These are phyloP conservation scores for Lentinula raphanica DNA, from an alignment of 768 basidiomycete species.

Conservation along the genomic window DNA sequence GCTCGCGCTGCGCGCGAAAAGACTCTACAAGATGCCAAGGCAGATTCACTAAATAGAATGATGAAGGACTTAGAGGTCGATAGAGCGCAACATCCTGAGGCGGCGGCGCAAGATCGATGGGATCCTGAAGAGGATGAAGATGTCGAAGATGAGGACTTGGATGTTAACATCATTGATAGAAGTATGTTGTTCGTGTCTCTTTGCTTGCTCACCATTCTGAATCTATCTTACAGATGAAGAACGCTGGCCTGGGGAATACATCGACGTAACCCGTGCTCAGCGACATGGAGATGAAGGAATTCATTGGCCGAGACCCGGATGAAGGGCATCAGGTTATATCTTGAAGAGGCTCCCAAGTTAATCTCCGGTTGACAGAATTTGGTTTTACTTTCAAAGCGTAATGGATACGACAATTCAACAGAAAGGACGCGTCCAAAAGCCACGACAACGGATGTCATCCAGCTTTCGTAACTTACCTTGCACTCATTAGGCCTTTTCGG, in stretches of 20 bases:
- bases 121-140: slow-evolving; percentile 43
- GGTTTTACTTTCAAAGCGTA: neutral
- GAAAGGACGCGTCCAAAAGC: slow-evolving; percentile 11
- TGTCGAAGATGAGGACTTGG: slow-evolving; percentile 47
- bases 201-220: neutral
- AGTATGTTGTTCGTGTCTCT: slow-evolving; percentile 39
- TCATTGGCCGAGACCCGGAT: slow-evolving; percentile 72
- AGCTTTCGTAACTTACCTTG: neutral
- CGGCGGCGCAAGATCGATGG: slow-evolving; percentile 56
- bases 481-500: neutral
- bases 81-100: slow-evolving; percentile 55
- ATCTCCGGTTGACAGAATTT: neutral
- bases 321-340: slow-evolving; percentile 11
- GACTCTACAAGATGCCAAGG: slow-evolving; percentile 58
- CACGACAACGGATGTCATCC: slow-evolving; percentile 10
- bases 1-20: slow-evolving; percentile 61
- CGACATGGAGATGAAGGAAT: slow-evolving; percentile 49
- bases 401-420: neutral
- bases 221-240: slow-evolving; percentile 48
- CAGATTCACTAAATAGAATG: slow-evolving; percentile 70
- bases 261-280: slow-evolving; percentile 63
- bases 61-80: slow-evolving; percentile 80
- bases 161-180: slow-evolving; percentile 62
- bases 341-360: neutral
- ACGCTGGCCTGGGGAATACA: slow-evolving; percentile 66